phyloP scores from a whole-genome alignment of 192 early-diverging fungal genomes.

The Rhizoclosmatium globosum region DNA sequence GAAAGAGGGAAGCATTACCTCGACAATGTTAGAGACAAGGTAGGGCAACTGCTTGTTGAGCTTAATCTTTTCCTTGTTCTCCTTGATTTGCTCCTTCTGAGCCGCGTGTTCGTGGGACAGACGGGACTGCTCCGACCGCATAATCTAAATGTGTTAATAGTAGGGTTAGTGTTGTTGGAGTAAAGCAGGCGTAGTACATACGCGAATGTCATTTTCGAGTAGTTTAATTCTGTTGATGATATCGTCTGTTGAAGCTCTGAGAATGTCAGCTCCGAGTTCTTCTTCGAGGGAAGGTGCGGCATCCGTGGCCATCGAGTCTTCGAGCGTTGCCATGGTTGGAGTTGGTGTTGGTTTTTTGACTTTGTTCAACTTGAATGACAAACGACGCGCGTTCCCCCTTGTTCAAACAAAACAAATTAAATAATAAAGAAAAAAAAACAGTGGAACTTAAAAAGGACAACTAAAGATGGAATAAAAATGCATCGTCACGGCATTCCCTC shows the following conservation, averaged over 20 bases:
- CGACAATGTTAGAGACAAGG: slow-evolving; percentile 95
- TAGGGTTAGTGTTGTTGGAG: not conserved
- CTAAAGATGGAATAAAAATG: not conserved
- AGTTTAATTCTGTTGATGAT: slow-evolving; percentile 90
- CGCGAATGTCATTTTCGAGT: slow-evolving; percentile 97
- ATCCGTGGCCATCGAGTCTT: slow-evolving; percentile 72
- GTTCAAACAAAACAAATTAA: not conserved
- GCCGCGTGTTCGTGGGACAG: slow-evolving; percentile 86
- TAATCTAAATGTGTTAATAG: slow-evolving; percentile 58
- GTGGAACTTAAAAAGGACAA: not conserved
- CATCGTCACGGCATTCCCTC: too few relatives aligned
- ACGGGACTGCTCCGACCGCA: slow-evolving; percentile 91
- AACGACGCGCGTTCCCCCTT: not conserved
- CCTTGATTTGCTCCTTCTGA: slow-evolving; percentile 93
- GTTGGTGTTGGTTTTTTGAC: not conserved
- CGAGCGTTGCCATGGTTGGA: slow-evolving; percentile 71
- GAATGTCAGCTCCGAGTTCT: slow-evolving; percentile 90
- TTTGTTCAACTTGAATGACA: not conserved
- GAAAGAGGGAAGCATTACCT: slow-evolving; percentile 62
- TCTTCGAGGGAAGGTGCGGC: slow-evolving; percentile 50
- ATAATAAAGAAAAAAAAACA: not conserved
- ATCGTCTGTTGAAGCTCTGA: slow-evolving; percentile 87
- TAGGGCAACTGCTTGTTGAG: slow-evolving; percentile 98
- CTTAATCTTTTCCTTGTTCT: slow-evolving; percentile 98
- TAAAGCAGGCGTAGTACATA: slow-evolving; percentile 37